Base-by-base conservation (phyloP, 75 land plant species). In the Sequoiadendron giganteum region DNA sequence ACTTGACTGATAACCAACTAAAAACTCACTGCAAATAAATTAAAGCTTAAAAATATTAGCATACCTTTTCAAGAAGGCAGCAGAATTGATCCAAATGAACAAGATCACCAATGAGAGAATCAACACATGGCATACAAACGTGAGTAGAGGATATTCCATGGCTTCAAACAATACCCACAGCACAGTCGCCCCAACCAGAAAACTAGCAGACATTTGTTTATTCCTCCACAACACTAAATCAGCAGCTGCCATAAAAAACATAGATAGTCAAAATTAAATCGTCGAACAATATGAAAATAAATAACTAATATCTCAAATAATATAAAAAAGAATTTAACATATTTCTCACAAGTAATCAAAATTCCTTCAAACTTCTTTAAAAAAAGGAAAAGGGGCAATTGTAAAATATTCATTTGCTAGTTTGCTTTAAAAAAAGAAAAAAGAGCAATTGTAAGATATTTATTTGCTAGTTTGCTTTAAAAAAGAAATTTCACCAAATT, bases 151-250 rank as follows among this genome's bases (percentile, higher is more conserved):
- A 87, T 94, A 96, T 54, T 92, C 94, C 21, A 94, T 79, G 90
- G 88, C 55, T 86, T 95, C 97, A 48, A 96, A 92, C 13, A 95
- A 86, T 75, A 94, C 56, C 93, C 94, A 96, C 28, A 90, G 36
- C 5, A 88, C 91, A 14, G 95, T 93, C 0, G 90, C 93, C 40
- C 89, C 93, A 84, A 77, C 94, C 47, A 96, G 88, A 68, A 91
- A 78, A 2, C 88, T 89, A 5, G 90, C 93, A 0, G 97, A 94
- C 18, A 87, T 86, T 39, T 93, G 88, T 87, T 96, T 95, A 88
- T 96, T 58, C 87, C 91, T 94, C 98, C 98, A 95, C 48, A 96
- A 86, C n/a, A 94, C 76, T 8, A 94, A 79, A 90, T 96, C 97
- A 39, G 95, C 97, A 90, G 92, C 97, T 96, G 86, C 86, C 43